Percentiles rank a stretch among this genome's conserved stretches.
Evolutionary conservation across 2,329 filamentous ascomycete genomes (phyloP).

Genomic region (Spiromastix sp.): DNA sequence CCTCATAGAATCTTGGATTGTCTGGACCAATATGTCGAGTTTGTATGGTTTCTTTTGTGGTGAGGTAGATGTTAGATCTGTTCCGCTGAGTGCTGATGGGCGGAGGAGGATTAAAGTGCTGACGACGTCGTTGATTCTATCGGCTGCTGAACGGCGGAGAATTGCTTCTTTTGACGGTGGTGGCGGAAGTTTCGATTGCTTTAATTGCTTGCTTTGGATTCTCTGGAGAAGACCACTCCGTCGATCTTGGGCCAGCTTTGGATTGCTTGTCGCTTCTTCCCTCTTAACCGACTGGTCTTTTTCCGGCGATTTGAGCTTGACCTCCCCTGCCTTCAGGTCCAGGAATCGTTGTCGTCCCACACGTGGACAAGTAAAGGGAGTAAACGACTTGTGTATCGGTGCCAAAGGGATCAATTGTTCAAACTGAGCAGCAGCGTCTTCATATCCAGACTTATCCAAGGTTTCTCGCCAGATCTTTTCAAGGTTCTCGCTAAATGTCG

Average conservation of each 20-base stretch:
- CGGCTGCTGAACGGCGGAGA: constrained; percentile 53
- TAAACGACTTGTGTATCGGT: constrained; percentile 27
- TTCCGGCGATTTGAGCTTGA: constrained; percentile 23
- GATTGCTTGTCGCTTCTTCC: constrained; percentile 15
- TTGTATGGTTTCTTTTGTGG: constrained; percentile 55
- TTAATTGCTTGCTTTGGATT: constrained; percentile 57
- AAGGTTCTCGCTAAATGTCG: constrained; percentile 40
- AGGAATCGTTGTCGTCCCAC: constrained; percentile 32
- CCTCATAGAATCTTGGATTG: constrained; percentile 56
- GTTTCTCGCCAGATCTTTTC: constrained; percentile 36
- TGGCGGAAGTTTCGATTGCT: constrained; percentile 35
- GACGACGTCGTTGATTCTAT: constrained; percentile 58
- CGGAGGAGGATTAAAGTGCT: constrained; percentile 56
- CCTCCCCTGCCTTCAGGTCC: constrained; percentile 29
- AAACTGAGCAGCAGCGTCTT: constrained; percentile 25
- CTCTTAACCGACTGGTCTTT: constrained; percentile 7
- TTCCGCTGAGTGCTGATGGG: constrained; percentile 24
- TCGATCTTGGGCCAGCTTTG: constrained; percentile 21
- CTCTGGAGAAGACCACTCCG: constrained; percentile 62
- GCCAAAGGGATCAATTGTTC: constrained; percentile 22
- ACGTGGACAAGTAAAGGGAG: constrained; percentile 23
- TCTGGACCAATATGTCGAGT: constrained; percentile 52
- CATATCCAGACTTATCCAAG: constrained; percentile 20
- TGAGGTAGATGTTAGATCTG: constrained; percentile 20
- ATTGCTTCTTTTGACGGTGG: constrained; percentile 45